Evolutionary conservation across 805 yeast genomes (phyloP), one percentile per base, ranked within the genome.

Genomic region (Brettanomyces anomalus): DNA sequence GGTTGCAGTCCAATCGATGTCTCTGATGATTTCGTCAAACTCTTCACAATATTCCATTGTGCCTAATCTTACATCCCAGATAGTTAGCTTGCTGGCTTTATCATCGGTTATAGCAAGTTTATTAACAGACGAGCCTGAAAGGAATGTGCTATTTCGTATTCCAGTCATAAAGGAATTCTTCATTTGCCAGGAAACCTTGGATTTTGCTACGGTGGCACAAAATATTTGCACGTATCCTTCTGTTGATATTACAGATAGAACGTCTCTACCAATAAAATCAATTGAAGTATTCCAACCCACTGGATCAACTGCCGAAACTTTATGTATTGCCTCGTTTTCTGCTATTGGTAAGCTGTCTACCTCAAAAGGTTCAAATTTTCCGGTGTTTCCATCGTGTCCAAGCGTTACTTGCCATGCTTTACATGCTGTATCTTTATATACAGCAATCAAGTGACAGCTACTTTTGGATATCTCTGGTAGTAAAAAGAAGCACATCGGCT

Each of bases 1-100:
- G 2, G 81, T 78, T 42, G 81, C 74, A 0, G 95, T 84, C 97
- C 97, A 89, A 61, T 89, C 97, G 21, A 89, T 66, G 57, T 88
- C 96, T 19, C 69, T 60, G 6, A 88, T 77, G 4, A 44, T 33
- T 10, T 54, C 54, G 1, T 60, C 56, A 46, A 67, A 73, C 2
- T 48, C 43, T 49, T 76, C 78, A 36, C 66, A 68, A 51, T 75
- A 83, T 55, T 85, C 95, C 42, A 85, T 61, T 1, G 84, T 77
- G 4, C 80, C 76, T 26, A 80, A 68, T 37, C 70, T 71, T 32
- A 81, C 66, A 58, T 88, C 95, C 95, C 96, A 90, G n/a, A 89
- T 76, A 0, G 81, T 66, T 35, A 90, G 59, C 33, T 65, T 63
- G 34, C 62, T 62, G 4, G 76, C 74, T 1, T 65, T 44, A 15